Percentiles rank a stretch among this genome's conserved stretches.
Conservation (phyloP, 768 basidiomycete species). For the Glaciozyma martinii region DNA sequence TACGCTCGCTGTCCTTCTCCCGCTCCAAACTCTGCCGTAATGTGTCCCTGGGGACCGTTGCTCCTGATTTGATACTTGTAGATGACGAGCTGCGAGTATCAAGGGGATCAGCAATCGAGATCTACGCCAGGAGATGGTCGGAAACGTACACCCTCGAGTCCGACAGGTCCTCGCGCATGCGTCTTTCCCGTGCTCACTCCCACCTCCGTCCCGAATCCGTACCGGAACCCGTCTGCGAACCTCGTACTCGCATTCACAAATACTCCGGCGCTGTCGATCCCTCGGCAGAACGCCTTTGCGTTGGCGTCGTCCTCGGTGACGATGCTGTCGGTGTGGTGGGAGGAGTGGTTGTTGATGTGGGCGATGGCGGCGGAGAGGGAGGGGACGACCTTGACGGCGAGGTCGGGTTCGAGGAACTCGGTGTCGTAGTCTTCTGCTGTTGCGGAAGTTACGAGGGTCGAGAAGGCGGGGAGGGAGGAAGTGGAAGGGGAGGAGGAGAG, state of each 20-base stretch:
- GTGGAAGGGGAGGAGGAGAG: constrained; percentile 40
- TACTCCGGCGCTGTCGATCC: constrained; percentile 83
- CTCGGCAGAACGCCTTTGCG: constrained; percentile 67
- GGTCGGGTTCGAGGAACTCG: constrained; percentile 76
- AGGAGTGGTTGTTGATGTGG: constrained; percentile 87
- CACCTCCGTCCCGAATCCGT: constrained; percentile 95
- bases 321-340: constrained; percentile 91
- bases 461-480: constrained; percentile 21
- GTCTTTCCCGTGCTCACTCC: constrained; percentile 95
- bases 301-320: constrained; percentile 62
- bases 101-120: too few relatives aligned
- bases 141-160: constrained; percentile 46
- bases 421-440: constrained; percentile 61
- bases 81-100: constrained; percentile 59
- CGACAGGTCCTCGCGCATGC: constrained; percentile 92
- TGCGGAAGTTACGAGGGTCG: constrained; percentile 48
- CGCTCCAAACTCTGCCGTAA: constrained; percentile 74
- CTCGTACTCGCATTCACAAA: constrained; percentile 92
- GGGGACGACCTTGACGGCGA: constrained; percentile 68
- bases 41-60: constrained; percentile 61
- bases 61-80: constrained; percentile 94
- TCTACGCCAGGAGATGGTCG: neutral
- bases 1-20: constrained; percentile 63
- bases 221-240: constrained; percentile 92
- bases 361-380: constrained; percentile 65